Evolutionary conservation across 225 moss, liverwort and hornwort species (phyloP).

Genomic region (Pseudoscleropodium purum): DNA sequence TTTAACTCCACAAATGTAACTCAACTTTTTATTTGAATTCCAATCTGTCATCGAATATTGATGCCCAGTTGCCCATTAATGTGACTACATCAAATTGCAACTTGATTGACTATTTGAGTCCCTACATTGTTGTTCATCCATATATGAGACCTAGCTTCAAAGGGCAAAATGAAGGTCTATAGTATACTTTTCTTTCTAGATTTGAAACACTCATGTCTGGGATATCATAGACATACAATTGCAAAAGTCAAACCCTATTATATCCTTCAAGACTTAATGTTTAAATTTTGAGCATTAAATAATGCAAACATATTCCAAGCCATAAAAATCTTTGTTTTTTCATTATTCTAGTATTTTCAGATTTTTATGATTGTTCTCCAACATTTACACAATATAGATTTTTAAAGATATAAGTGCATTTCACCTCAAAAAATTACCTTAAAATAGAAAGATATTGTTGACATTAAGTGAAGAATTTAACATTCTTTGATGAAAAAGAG

Average conservation of each 20-base stretch:
- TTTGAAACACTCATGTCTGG: not conserved
- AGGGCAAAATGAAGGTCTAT: not conserved
- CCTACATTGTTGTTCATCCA: not conserved
- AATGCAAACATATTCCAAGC: not conserved
- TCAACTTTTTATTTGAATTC: not conserved
- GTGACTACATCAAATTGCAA: not conserved
- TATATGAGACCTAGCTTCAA: not conserved
- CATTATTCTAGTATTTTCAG: not conserved
- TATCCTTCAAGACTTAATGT: rapidly evolving
- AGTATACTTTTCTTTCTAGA: not conserved
- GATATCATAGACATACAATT: not conserved
- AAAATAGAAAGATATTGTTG: not conserved
- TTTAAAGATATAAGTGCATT: not conserved
- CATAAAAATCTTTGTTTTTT: not conserved
- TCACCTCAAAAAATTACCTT: not conserved
- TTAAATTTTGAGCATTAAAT: not conserved
- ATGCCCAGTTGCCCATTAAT: rapidly evolving
- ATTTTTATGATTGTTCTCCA: too few species aligned
- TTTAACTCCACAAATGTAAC: not conserved
- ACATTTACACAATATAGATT: not conserved
- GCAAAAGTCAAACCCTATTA: not conserved
- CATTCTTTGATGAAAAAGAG: not conserved
- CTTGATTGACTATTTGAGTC: not conserved
- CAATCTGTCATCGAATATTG: not conserved
- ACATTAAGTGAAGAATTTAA: too few species aligned